Evolutionary conservation across 2,329 filamentous ascomycete genomes (phyloP), one percentile per base, ranked within the genome.

Genomic region (Apiospora hydei): DNA sequence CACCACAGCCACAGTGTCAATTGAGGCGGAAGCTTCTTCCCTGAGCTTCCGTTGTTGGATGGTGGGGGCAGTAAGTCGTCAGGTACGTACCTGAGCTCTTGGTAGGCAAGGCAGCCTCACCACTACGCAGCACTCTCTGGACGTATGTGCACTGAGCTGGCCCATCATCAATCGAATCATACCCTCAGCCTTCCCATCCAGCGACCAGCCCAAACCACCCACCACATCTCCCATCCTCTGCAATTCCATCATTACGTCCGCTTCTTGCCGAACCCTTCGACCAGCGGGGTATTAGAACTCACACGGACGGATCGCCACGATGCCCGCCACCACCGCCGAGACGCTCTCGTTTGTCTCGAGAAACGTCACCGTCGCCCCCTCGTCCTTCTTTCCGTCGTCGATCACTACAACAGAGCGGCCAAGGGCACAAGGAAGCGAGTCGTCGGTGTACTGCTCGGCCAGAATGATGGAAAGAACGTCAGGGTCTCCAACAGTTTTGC

Each of bases 401-500:
- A 99, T 87, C 96, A 99, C 86, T 99, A 97, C 87, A 97, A 97
- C 82, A 93, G 96, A 76, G 94, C 94, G 75, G 93, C 93, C 78
- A 98, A 96, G 84, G 95, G 94, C 81, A 94, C 94, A 78, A 87
- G 88, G 81, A 92, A 93, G 81, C 92, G 96, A 81, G 96, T 98
- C 49, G 96, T 99, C 47, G 96, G 96, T 80, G 96, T 98, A 68
- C 86, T 99, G 72, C 87, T 99, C 74, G 96, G 96, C 67, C 95
- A 98, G 85, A 98, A 98, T 78, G 94, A 98, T 84, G 95, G 96
- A 79, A 96, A 96, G 85, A 95, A 94, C 80, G 96, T 98, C 82
- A 91, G 96, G 76, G 96, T 98, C 79, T 98, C 96, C 76, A 99
- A 99, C 90, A 98, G 96, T 85, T 99, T 98, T 84, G 96, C 96